Percentiles rank a stretch among this genome's conserved stretches.
Evolutionary conservation across 208 protist species (phyloP).

Genomic region (Trypanosoma vivax): DNA sequence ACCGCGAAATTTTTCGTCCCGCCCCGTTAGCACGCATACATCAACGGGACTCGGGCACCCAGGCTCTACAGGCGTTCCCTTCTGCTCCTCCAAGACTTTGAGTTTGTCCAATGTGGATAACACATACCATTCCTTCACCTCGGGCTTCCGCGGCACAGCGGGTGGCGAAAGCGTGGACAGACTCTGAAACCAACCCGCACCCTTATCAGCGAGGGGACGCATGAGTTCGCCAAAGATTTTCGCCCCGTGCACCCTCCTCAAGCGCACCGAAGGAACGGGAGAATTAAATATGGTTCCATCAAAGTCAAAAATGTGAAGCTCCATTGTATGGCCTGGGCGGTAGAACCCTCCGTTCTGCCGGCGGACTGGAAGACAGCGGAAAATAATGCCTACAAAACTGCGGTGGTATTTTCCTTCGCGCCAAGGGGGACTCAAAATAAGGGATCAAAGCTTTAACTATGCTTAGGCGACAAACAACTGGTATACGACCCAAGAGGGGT

Average conservation of each 20-base stretch:
- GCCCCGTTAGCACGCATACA: slow-evolving; percentile 66
- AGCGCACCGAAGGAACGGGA: slow-evolving; percentile 14
- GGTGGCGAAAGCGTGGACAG: slow-evolving; percentile 56
- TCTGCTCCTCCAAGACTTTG: slow-evolving; percentile 2
- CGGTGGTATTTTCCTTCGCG: no score
- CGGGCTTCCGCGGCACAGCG: slow-evolving; percentile 40
- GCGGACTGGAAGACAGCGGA: neutral
- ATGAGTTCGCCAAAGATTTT: slow-evolving; percentile 32
- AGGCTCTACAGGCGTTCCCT: neutral
- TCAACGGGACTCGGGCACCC: slow-evolving; percentile 6
- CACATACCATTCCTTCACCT: slow-evolving; percentile 32
- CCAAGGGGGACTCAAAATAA: no score
- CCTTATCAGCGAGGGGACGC: slow-evolving; percentile 28
- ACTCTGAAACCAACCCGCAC: slow-evolving; percentile 80
- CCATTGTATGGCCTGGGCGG: slow-evolving; percentile 7
- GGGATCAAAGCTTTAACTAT: no score
- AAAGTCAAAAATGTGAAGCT: slow-evolving; percentile 85
- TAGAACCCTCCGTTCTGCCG: neutral
- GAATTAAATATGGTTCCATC: slow-evolving; percentile 82
- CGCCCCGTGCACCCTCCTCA: slow-evolving; percentile 5
- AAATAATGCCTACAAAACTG: neutral
- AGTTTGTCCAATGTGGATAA: slow-evolving; percentile 18
- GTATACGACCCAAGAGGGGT: no score
- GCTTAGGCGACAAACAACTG: no score
- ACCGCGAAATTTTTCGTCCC: slow-evolving; percentile 47